These are phyloP conservation scores for Coemansia sp. DNA, from an alignment of 192 early-diverging fungal species.

Conservation along the genomic window DNA sequence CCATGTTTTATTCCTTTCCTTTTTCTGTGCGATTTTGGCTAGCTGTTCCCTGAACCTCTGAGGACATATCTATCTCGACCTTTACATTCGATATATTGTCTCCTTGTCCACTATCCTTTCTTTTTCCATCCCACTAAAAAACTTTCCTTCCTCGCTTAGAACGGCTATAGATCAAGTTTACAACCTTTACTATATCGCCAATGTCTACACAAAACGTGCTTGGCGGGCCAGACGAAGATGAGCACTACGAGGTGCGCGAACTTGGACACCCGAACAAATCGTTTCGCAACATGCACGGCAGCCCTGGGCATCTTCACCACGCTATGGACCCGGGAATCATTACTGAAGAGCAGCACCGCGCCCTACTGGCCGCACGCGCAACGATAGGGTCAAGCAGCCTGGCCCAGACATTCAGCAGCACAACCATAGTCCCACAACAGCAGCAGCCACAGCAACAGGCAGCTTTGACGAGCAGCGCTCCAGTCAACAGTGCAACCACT, in stretches of 20 bases:
- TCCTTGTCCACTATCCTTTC: background rate
- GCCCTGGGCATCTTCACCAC: background rate
- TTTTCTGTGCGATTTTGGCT: no score
- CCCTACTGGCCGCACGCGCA: slow-evolving; percentile 5
- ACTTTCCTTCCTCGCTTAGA: background rate
- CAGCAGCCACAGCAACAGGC: background rate
- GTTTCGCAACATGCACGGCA: slow-evolving; percentile 13
- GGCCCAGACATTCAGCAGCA: background rate
- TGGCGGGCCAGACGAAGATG: slow-evolving; percentile 43
- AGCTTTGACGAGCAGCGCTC: background rate
- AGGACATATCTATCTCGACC: background rate
- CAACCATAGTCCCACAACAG: background rate
- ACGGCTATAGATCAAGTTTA: background rate
- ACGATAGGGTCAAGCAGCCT: background rate
- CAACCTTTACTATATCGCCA: no score
- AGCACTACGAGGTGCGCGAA: slow-evolving; percentile 47
- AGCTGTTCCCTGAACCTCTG: no score
- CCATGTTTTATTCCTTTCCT: no score
- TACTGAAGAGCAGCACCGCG: background rate
- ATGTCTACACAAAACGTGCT: slow-evolving; percentile 28
- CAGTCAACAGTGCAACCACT: background rate
- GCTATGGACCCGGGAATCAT: background rate
- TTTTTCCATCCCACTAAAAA: slow-evolving; percentile 1
- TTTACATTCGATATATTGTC: slow-evolving; percentile 2
- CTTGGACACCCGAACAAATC: slow-evolving; percentile 49